Base-by-base conservation (phyloP, 2,329 filamentous ascomycete species). In the Fonsecaea erecta region DNA sequence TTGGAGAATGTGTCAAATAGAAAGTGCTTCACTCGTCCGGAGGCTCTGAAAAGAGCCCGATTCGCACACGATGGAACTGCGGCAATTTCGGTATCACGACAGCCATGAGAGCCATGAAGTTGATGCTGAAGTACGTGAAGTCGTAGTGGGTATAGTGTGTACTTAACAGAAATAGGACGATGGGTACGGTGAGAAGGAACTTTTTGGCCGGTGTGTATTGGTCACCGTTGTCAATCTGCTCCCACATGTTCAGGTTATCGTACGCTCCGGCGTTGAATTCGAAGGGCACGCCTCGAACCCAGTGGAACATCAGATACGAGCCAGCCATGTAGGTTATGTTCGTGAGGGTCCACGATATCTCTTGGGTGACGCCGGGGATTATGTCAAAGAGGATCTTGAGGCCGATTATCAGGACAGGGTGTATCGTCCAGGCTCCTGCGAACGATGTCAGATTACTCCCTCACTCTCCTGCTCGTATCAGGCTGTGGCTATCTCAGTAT, bases 231-330 rank as follows among this genome's bases (percentile, higher is more conserved):
- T 99, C 95, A 78, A 99, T 99, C 82, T 99, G 95, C 83, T 99
- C 95, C 95, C 95, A 99, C 95, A 99, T 98, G 82, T 98, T 99
- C 75, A 99, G 85, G 79, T 99, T 98, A 84, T 99, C 95, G 79
- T 98, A 99, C 73, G 95, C 95, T 65, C 95, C 95, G 63, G 92
- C 90, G 77, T 99, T 99, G 85, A 99, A 99, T 79, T 99, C 95
- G 76, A 99, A 99, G 5, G 95, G 95, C 53, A 98, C 92, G 73
- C 95, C 95, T 76, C 94, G 92, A 72, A 99, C 95, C 84, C 92
- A 97, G 81, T 99, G 95, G 81, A 99, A 99, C 95, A 99, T 99
- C 79, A 99, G 87, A 79, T 98, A 99, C 48, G 94, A 97, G 74
- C 93, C 93, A 75, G 95, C 91, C 93, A 98, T 98, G 85, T 99